A percentile compares a stretch with the other conserved stretches of the same genome.
phyloP scores from a whole-genome alignment of 371 early-diverging fungal species.

The Dipsacomyces acuminosporus region DNA sequence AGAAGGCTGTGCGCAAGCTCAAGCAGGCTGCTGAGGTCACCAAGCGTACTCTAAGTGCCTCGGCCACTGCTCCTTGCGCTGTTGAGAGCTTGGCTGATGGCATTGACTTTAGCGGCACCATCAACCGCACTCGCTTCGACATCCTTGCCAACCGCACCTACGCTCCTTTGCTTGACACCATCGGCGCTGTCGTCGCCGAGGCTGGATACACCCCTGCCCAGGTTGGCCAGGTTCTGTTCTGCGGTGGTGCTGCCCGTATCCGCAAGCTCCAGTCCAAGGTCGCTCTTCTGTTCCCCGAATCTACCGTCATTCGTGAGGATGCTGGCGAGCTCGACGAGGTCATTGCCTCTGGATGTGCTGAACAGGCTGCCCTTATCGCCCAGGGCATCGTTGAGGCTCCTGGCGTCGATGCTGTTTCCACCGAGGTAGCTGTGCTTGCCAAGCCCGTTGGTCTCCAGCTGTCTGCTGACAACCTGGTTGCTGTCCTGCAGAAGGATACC shows the following conservation, averaged over 20 bases:
- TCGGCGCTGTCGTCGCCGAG: constrained; percentile 67
- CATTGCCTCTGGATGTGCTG: constrained; percentile 97
- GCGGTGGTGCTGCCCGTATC: constrained; percentile 98
- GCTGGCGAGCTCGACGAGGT: constrained; percentile 89
- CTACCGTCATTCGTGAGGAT: constrained; percentile 71
- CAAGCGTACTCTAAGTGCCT: constrained; percentile 83
- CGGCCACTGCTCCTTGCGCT: constrained; percentile 83
- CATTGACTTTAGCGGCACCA: constrained; percentile 80
- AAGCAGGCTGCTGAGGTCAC: constrained; percentile 82
- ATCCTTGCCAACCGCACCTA: constrained; percentile 78
- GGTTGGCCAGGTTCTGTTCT: constrained; percentile 88
- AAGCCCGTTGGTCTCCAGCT: constrained; percentile 76
- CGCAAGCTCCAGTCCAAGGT: constrained; percentile 91
- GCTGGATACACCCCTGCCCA: constrained; percentile 61
- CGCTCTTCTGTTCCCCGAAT: constrained; percentile 76
- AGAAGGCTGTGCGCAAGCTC: constrained; percentile 79
- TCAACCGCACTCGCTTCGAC: constrained; percentile 93
- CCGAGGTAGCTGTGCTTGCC: constrained; percentile 50
- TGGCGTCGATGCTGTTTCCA: constrained; percentile 47
- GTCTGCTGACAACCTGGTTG: constrained; percentile 65
- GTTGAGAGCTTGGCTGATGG: constrained; percentile 92
- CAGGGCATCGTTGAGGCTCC: constrained; percentile 51
- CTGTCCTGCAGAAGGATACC: constrained; percentile 75
- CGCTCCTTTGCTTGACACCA: constrained; percentile 65
- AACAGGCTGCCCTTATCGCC: constrained; percentile 75